Evolutionary conservation across 768 basidiomycete genomes (phyloP), one percentile per base, ranked within the genome.

Genomic region (Calocera cornea): DNA sequence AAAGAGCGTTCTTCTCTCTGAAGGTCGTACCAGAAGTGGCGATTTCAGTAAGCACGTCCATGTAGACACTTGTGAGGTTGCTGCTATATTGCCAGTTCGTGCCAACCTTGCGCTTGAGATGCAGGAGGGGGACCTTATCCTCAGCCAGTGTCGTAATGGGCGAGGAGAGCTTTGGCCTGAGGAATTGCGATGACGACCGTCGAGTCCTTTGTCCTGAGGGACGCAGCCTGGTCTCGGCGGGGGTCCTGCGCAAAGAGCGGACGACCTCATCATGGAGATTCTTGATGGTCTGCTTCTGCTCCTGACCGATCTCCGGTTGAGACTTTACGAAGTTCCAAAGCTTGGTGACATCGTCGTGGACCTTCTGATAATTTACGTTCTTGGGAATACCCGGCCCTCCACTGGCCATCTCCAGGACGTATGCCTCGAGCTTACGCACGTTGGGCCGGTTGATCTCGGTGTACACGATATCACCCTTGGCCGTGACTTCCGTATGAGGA

Each of bases 1-100:
- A 83, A 19, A 99, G 84, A 1, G 97, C 97, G 73, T 98, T 98
- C 84, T 98, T 99, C 81, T 95, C 95, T 77, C 95, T 90, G 84
- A 98, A 99, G 0, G 94, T 95, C 0, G 95, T 97, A 14, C 97
- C 97, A 2, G 95, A 93, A 0, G 97, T 97, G 3, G 97, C 97
- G 72, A 99, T 98, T 78, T 99, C 97, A 75, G 95, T 92, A 36
- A 99, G 82, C 72, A 99, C 89, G 74, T 99, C 97, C 70, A 99
- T 85, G 77, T 99, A 97, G 27, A 92, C 90, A 66, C 91, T 85
- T 11, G 95, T 98, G 66, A 99, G 81, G 78, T 98, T 98, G 79
- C 90, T 92, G 73, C 91, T 94, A 80, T 98, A 99, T 74, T 95
- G 92, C 94, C 95, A 98, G 72, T 83, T 88, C 19, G 84, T 84